Evolutionary conservation across 441 rosid genomes (phyloP).

Genomic region (Bruguiera hainesii): DNA sequence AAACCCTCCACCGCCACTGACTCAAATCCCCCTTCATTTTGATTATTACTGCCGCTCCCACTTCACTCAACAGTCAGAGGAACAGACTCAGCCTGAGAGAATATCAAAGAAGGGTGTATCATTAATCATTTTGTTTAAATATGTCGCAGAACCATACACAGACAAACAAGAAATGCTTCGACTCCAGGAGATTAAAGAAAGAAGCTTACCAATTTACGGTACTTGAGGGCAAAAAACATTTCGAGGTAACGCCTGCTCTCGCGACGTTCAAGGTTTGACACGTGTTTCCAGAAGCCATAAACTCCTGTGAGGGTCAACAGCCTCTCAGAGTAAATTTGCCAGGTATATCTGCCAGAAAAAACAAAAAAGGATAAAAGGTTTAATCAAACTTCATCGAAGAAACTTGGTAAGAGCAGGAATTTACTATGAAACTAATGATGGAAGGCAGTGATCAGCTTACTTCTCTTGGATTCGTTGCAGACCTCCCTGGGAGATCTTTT

Average conservation of each 20-base stretch:
- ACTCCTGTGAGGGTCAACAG: conserved; percentile 84
- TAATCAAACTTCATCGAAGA: neutral
- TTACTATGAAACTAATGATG: no score
- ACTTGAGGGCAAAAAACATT: conserved; percentile 92
- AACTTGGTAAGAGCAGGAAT: neutral
- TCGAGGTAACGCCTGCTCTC: conserved; percentile 94
- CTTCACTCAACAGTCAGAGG: conserved; percentile 59
- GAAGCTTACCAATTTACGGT: conserved; percentile 65
- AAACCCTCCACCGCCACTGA: neutral
- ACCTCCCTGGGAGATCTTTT: conserved; percentile 61
- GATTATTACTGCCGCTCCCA: neutral
- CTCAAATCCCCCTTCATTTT: neutral
- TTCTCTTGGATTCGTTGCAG: conserved; percentile 81
- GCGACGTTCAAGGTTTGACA: conserved; percentile 79
- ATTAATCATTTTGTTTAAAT: no score
- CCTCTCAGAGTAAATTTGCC: conserved; percentile 91
- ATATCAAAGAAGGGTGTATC: neutral
- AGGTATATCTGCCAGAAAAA: conserved; percentile 58
- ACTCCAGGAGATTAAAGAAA: neutral
- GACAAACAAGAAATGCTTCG: no score
- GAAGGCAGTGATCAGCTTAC: conserved; percentile 32
- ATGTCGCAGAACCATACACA: no score
- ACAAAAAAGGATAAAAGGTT: neutral
- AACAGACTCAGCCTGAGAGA: conserved; percentile 80
- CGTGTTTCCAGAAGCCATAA: conserved; percentile 97